Evolutionary conservation across 345 rosid species (phyloP), one percentile per base, ranked within the genome.

Genomic region (Lepidium sativum): DNA sequence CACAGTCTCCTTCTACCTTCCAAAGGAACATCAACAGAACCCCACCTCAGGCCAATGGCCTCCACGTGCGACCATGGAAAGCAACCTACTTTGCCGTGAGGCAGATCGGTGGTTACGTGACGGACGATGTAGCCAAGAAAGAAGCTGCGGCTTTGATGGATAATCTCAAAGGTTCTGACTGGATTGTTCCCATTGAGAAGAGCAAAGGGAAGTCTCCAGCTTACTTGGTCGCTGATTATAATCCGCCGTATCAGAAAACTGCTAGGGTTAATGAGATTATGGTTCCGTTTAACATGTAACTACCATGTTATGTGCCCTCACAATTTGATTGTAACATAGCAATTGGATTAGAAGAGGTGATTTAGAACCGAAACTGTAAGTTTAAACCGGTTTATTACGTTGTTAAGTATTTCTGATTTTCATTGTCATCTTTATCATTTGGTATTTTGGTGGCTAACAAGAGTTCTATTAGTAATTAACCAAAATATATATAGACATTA

Each of bases 251-350:
- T 9, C 57, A 54, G 35, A 47, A n/a, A 17, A 63, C 20, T 0
- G 64, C 14, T 70, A 70, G 75, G 25, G 57, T 70, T 63, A 63
- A 15, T 54, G 75, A 71, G 52, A 63, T 71, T 1, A 0, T 71
- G 64, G 43, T 71, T 47, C 65, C 52, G 2, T 71, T 63, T 71
- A 12, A 21, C 40, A 45, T 71, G 63, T 55, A 63, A 55, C 31
- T 5, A 1, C 29, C 12, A 63, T 35, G 47, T 60, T 16, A 33
- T n/a, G 40, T 48, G 49, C 40, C 44, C 62, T 52, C 38, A 43
- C 12, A 6, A 25, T 42, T 6, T 2, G 11, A 35, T 43, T 69
- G 52, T 14, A 11, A 45, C 20, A 7, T 9, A 27, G 14, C 47
- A 40, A 48, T 40, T 8, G 25, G 40, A 29, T 59, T 48, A 21